A percentile compares a stretch with the other conserved stretches of the same genome.
phyloP scores from a whole-genome alignment of 495 filamentous ascomycete genomes.

The Penicillium robsamsonii region DNA sequence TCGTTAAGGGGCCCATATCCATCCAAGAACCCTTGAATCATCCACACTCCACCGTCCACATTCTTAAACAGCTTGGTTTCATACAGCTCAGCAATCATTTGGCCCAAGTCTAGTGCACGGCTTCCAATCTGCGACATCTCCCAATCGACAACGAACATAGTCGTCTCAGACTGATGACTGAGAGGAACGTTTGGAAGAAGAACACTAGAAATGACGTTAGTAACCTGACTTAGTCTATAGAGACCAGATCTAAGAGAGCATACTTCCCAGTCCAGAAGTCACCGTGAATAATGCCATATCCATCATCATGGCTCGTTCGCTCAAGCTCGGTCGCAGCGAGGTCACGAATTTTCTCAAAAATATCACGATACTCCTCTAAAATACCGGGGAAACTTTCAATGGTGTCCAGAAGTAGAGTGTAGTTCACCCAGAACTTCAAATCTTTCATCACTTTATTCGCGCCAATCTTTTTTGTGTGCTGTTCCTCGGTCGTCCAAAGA shows the following conservation, averaged over 20 bases:
- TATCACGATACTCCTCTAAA: no score
- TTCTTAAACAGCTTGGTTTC: constrained; percentile 51
- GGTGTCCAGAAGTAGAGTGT: constrained; percentile 40
- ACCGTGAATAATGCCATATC: no score
- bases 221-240: background rate
- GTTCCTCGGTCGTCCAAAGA: constrained; percentile 40
- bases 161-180: constrained; percentile 21
- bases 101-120: constrained; percentile 53
- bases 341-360: no score
- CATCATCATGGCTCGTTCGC: no score
- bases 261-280: constrained; percentile 30
- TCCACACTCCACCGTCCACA: constrained; percentile 47
- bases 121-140: constrained; percentile 49
- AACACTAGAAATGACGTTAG: constrained; percentile 28
- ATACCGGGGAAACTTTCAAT: no score
- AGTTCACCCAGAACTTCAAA: constrained; percentile 55
- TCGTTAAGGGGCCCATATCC: constrained; percentile 49
- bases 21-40: constrained; percentile 50
- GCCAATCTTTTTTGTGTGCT: constrained; percentile 36
- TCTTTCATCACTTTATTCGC: constrained; percentile 45
- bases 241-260: constrained; percentile 16
- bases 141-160: constrained; percentile 56
- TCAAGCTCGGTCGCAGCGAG: no score
- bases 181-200: constrained; percentile 34
- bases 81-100: constrained; percentile 59